These are phyloP conservation scores for Rhodotorula sp. DNA, from an alignment of 1,284 basidiomycete species.

Conservation along the genomic window DNA sequence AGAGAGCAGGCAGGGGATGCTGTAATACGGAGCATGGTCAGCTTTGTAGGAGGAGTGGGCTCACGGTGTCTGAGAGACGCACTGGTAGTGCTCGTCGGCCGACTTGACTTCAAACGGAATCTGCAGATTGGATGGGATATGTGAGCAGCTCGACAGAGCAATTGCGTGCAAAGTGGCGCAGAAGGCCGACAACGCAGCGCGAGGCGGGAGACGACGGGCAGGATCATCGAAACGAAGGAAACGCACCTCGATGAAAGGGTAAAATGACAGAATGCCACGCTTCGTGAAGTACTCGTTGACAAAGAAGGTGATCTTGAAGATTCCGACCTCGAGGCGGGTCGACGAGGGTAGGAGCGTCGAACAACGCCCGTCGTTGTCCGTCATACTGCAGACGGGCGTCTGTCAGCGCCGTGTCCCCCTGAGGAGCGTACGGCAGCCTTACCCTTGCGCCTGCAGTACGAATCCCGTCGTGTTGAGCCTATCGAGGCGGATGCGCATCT, in stretches of 20 bases:
- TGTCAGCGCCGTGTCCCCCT: background rate
- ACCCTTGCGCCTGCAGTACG: conserved; percentile 43
- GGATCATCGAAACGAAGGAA: no score
- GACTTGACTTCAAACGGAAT: conserved; percentile 48
- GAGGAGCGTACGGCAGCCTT: background rate
- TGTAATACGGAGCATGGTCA: background rate
- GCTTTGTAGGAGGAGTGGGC: background rate
- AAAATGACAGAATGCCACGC: conserved; percentile 45
- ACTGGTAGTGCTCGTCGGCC: conserved; percentile 47
- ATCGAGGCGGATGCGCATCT: conserved; percentile 47
- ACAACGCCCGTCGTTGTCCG: conserved; percentile 47
- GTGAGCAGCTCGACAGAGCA: background rate
- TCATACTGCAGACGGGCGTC: conserved; percentile 29
- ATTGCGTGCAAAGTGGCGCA: no score
- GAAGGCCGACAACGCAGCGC: no score
- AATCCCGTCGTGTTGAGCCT: conserved; percentile 45
- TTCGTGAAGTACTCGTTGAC: conserved; percentile 45
- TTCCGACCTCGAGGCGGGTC: conserved; percentile 41
- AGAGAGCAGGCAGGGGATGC: conserved; percentile 34
- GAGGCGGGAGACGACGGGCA: background rate
- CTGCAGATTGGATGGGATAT: conserved; percentile 2
- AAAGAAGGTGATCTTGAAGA: conserved; percentile 49
- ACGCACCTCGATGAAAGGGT: conserved; percentile 48
- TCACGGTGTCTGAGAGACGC: background rate
- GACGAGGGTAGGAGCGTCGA: conserved; percentile 37